phyloP scores from a whole-genome alignment of 768 basidiomycete species.

The Tulasnella sp. region DNA sequence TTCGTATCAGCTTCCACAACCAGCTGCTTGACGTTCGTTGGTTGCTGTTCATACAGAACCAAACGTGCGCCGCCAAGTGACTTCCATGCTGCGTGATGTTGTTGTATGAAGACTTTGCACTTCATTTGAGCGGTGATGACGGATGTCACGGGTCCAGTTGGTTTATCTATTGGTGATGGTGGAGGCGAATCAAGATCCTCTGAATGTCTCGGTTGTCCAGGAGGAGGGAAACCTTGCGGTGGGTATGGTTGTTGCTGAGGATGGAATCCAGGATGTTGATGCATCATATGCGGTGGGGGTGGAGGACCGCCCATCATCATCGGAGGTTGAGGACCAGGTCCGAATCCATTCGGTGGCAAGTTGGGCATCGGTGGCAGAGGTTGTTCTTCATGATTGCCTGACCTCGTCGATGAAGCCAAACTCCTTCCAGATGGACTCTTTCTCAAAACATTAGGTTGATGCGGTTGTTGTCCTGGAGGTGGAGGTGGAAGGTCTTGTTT shows the following conservation, averaged over 20 bases:
- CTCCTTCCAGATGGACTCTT: conserved; percentile 13
- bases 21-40: conserved; percentile 87
- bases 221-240: conserved; percentile 5
- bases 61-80: conserved; percentile 77
- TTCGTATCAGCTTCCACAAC: conserved; percentile 81
- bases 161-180: conserved; percentile 56
- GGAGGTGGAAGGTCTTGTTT: too few relatives aligned
- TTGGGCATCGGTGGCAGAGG: conserved; percentile 11
- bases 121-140: conserved; percentile 83
- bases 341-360: not conserved
- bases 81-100: conserved; percentile 97
- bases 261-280: not conserved
- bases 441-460: not conserved
- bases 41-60: conserved; percentile 72
- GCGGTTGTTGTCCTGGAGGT: too few relatives aligned
- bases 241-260: not conserved
- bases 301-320: conserved; percentile 1
- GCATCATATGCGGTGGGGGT: conserved; percentile 2
- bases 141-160: conserved; percentile 58
- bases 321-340: conserved; percentile 3
- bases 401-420: conserved; percentile 3
- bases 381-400: not conserved
- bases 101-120: conserved; percentile 94
- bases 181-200: conserved; percentile 52
- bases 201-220: conserved; percentile 9